A percentile compares a stretch with the other conserved stretches of the same genome.
These are phyloP conservation scores for Immersiporthe knoxdaviesiana DNA, from an alignment of 2,329 filamentous ascomycete genomes.

Conservation along the genomic window DNA sequence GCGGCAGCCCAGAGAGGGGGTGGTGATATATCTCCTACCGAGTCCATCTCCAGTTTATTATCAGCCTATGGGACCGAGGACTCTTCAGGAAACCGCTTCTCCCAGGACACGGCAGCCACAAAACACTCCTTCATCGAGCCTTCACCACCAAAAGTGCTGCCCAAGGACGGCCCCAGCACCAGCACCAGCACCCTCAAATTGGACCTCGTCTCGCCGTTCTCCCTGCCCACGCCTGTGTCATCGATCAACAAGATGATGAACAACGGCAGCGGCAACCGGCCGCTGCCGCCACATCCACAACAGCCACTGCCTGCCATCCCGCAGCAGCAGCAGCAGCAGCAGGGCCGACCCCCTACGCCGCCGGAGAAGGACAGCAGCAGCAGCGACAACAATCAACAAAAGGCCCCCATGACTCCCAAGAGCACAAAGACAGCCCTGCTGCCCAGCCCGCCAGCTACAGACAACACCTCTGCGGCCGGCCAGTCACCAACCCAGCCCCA, in stretches of 20 bases:
- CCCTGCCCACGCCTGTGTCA: constrained; percentile 25
- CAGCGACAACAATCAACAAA: constrained; percentile 11
- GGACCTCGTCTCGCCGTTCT: constrained; percentile 22
- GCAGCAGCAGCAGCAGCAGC: constrained; percentile 2
- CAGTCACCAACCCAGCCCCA: constrained; percentile 38
- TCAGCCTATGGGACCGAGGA: constrained; percentile 50
- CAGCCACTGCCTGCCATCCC: not conserved
- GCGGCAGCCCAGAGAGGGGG: not conserved
- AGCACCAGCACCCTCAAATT: constrained; percentile 3
- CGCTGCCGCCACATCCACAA: not conserved
- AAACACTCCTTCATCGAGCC: constrained; percentile 23
- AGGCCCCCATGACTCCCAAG: constrained; percentile 20
- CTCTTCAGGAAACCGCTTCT: constrained; percentile 20
- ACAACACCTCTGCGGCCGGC: constrained; percentile 34
- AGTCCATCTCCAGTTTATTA: constrained; percentile 58
- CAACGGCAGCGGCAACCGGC: not conserved
- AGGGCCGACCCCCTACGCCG: constrained; percentile 23
- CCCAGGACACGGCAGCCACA: constrained; percentile 24
- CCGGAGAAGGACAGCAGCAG: constrained; percentile 19
- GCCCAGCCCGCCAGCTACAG: constrained; percentile 31
- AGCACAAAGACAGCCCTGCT: constrained; percentile 36
- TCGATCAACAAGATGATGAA: constrained; percentile 17
- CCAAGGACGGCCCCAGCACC: constrained; percentile 17
- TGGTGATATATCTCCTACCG: constrained; percentile 43
- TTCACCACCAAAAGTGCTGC: constrained; percentile 23